A percentile compares a stretch with the other conserved stretches of the same genome.
Conservation (phyloP, 139 green algal species). For the Pedinophyceae sp. region DNA sequence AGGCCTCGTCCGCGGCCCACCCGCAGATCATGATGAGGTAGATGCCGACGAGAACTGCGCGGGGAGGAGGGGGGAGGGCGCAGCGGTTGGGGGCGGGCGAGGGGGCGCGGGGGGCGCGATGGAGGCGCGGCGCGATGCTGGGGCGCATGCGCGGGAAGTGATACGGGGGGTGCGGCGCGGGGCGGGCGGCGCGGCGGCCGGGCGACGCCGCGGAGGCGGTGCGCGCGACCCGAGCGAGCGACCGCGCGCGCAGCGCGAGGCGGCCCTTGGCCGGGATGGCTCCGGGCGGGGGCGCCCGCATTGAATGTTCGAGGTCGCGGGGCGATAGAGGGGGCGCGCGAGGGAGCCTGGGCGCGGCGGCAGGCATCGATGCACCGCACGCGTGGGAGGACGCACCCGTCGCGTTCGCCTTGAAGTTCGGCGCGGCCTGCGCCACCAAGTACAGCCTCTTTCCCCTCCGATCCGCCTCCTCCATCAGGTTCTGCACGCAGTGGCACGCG, state of each 20-base stretch:
- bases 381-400: no score
- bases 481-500: no score
- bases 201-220: background rate
- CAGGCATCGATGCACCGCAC: no score
- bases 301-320: no score
- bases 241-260: no score
- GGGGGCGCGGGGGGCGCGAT: background rate
- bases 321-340: no score
- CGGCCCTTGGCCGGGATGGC: no score
- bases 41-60: conserved; percentile 40
- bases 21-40: conserved; percentile 57
- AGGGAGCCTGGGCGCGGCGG: no score
- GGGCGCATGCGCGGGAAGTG: background rate
- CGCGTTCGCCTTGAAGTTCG: conserved; percentile 59
- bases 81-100: background rate
- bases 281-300: no score
- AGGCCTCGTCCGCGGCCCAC: conserved; percentile 44
- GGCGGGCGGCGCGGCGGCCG: no score
- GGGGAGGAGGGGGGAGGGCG: background rate
- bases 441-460: conserved; percentile 36
- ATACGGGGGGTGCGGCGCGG: no score
- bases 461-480: conserved; percentile 29
- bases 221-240: no score
- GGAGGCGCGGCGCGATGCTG: background rate
- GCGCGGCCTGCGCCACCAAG: conserved; percentile 38